Percentiles rank a stretch among this genome's conserved stretches.
Evolutionary conservation across 2,329 filamentous ascomycete genomes (phyloP).

Genomic region (Ophiostoma ulmi): DNA sequence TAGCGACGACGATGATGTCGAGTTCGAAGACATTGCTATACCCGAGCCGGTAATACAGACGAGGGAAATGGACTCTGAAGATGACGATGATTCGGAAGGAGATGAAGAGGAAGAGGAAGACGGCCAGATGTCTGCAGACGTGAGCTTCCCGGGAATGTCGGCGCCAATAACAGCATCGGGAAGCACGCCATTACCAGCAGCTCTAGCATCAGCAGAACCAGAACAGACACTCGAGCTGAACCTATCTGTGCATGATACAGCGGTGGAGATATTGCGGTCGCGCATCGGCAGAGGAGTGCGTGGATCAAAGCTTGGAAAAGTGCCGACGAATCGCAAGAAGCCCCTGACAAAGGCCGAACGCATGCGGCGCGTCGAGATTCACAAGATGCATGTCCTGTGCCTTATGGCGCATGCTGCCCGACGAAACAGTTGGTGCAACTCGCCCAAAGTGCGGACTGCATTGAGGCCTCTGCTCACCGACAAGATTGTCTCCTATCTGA

Average conservation of each 20-base stretch:
- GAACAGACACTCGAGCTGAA: constrained; percentile 46
- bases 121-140: background rate
- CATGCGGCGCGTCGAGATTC: constrained; percentile 62
- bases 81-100: constrained; percentile 24
- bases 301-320: constrained; percentile 30
- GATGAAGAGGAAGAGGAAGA: constrained; percentile 26
- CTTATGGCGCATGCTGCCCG: constrained; percentile 70
- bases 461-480: constrained; percentile 61
- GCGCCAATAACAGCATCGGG: background rate
- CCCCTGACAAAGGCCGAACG: constrained; percentile 52
- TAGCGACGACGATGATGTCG: constrained; percentile 26
- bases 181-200: background rate
- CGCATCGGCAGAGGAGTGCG: constrained; percentile 30
- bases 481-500: constrained; percentile 62
- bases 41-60: constrained; percentile 29
- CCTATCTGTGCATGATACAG: constrained; percentile 43
- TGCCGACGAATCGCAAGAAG: constrained; percentile 43
- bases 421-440: constrained; percentile 88
- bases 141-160: background rate
- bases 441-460: constrained; percentile 59
- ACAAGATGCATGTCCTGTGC: constrained; percentile 81
- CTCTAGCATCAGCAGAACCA: background rate
- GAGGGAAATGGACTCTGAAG: constrained; percentile 25
- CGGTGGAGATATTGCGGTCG: constrained; percentile 5
- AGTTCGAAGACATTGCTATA: constrained; percentile 29